Conservation (phyloP, 2,329 filamentous ascomycete species). For the Fusarium dlaminii region DNA sequence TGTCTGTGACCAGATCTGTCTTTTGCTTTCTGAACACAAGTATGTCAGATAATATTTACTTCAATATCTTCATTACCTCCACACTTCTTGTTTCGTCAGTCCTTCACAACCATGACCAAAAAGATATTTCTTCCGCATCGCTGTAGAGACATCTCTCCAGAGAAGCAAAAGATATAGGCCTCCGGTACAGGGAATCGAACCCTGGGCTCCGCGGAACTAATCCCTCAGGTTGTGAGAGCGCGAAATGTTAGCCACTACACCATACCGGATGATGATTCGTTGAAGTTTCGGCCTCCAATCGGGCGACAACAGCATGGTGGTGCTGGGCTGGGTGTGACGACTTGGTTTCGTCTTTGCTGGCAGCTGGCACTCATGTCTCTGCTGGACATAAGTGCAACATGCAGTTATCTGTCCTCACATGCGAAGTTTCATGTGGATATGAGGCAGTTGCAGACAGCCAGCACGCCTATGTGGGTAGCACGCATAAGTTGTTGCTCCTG, state of each 20-base stretch:
- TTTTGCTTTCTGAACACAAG: background rate
- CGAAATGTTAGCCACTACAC: constrained; percentile 49
- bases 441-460: background rate
- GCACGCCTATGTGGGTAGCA: background rate
- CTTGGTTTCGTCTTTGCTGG: background rate
- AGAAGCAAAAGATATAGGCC: constrained; percentile 1
- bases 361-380: background rate
- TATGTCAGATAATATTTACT: background rate
- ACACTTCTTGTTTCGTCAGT: background rate
- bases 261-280: constrained; percentile 40
- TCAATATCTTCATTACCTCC: background rate
- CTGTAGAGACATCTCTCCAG: background rate
- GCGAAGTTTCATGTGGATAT: background rate
- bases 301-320: background rate
- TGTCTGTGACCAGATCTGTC: background rate
- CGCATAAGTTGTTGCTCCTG: background rate
- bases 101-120: background rate
- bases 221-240: constrained; percentile 43
- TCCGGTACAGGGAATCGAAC: constrained; percentile 41
- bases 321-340: background rate
- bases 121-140: background rate
- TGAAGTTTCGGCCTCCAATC: background rate
- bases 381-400: background rate
- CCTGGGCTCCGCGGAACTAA: constrained; percentile 35
- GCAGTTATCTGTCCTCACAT: background rate